A percentile compares a stretch with the other conserved stretches of the same genome.
Evolutionary conservation across 2,329 filamentous ascomycete species (phyloP).

Genomic region (Verticillium nubilum): DNA sequence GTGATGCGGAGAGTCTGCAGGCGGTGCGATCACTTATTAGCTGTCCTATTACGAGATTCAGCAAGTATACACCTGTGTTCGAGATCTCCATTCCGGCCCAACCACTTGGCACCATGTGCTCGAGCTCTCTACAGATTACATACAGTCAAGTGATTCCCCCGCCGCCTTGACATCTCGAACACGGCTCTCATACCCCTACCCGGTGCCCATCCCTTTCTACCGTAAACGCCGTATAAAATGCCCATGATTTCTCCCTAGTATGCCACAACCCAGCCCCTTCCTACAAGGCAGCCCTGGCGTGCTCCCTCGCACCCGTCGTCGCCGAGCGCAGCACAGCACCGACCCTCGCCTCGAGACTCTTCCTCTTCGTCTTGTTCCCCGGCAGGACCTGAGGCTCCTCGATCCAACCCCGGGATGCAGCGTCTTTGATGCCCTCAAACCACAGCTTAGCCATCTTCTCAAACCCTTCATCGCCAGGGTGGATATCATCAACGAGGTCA

Average conservation of each 20-base stretch:
- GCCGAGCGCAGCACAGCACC: not conserved
- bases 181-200: not conserved
- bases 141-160: not conserved
- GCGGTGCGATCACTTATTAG: no score
- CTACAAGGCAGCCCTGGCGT: not conserved
- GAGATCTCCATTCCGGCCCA: no score
- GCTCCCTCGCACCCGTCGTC: not conserved
- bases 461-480: slow-evolving; percentile 32
- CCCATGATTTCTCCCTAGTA: not conserved
- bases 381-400: slow-evolving; percentile 12
- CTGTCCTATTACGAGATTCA: no score
- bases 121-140: not conserved
- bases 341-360: not conserved
- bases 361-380: not conserved
- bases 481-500: slow-evolving; percentile 32
- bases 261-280: not conserved
- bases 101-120: no score
- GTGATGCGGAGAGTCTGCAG: no score
- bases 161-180: not conserved
- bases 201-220: not conserved
- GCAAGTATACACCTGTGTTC: not conserved
- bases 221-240: not conserved
- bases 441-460: slow-evolving; percentile 35
- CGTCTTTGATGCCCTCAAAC: slow-evolving; percentile 22
- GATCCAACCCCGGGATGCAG: slow-evolving; percentile 17